Conservation (phyloP, 768 basidiomycete species). For the Lentinus tigrinus region DNA sequence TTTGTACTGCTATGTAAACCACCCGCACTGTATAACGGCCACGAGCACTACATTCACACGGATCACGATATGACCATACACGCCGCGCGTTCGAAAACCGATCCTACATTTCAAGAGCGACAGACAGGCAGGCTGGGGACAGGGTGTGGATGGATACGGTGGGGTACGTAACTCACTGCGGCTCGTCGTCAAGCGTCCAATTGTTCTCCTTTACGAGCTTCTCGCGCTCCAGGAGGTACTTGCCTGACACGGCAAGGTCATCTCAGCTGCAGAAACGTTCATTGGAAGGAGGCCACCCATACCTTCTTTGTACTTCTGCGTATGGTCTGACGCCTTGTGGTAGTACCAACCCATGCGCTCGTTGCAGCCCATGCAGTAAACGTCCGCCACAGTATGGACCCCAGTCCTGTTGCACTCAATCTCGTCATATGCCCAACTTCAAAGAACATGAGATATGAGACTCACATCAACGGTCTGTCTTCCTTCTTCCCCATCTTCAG, state of each 20-base stretch:
- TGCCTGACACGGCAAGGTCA: slow-evolving; percentile 45
- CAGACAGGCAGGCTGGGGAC: background rate
- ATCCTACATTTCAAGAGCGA: background rate
- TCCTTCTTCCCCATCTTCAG: slow-evolving; percentile 72
- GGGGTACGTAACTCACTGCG: background rate
- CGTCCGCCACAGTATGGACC: slow-evolving; percentile 78
- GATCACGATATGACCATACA: background rate
- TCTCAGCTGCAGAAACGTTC: background rate
- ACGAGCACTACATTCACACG: background rate
- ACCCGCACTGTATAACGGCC: slow-evolving; percentile 15
- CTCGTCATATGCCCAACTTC: background rate
- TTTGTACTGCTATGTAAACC: slow-evolving; percentile 22
- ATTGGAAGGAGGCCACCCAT: background rate
- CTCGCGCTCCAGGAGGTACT: slow-evolving; percentile 80
- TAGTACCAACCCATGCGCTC: slow-evolving; percentile 83
- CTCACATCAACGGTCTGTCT: slow-evolving; percentile 70
- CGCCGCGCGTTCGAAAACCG: no score
- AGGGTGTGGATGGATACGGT: background rate
- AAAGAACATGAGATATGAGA: background rate
- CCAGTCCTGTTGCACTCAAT: slow-evolving; percentile 54
- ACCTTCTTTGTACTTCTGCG: slow-evolving; percentile 90
- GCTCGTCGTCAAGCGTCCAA: slow-evolving; percentile 59
- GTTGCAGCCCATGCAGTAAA: slow-evolving; percentile 76
- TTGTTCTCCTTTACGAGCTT: slow-evolving; percentile 79
- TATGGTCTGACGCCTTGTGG: slow-evolving; percentile 69